These are phyloP conservation scores for Cercophora scortea DNA, from an alignment of 495 filamentous ascomycete genomes.

Conservation along the genomic window DNA sequence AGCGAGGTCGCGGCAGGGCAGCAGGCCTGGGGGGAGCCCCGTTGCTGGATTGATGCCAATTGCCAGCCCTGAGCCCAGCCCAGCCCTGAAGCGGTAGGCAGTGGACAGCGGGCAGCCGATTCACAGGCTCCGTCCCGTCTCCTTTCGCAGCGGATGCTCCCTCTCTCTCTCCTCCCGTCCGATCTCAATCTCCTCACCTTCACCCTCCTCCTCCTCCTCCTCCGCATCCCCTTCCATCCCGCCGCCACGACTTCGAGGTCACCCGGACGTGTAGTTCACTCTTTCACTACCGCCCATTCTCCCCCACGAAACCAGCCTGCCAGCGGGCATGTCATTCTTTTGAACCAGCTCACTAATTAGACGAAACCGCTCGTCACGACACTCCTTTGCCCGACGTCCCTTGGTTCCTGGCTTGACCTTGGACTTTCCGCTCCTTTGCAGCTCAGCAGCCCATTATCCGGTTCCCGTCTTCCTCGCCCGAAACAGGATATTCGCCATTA, in stretches of 20 bases:
- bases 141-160: not conserved
- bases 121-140: not conserved
- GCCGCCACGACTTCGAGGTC: conserved; percentile 3
- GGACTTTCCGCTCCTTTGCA: conserved; percentile 4
- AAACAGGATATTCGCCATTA: conserved; percentile 10
- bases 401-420: conserved; percentile 5
- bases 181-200: conserved; percentile 4
- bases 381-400: conserved; percentile 10
- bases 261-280: conserved; percentile 29
- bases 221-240: conserved; percentile 3
- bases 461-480: not conserved
- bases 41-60: not conserved
- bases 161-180: conserved; percentile 8
- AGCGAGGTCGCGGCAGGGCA: not conserved
- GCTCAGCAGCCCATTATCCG: not conserved
- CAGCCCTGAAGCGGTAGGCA: not conserved
- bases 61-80: not conserved
- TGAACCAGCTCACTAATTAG: conserved; percentile 5
- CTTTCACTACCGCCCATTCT: conserved; percentile 24
- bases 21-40: not conserved
- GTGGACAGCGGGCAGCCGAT: not conserved
- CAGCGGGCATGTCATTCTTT: conserved; percentile 44
- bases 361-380: conserved; percentile 19
- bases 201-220: not conserved
- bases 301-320: conserved; percentile 24